phyloP scores from a whole-genome alignment of 2,329 filamentous ascomycete genomes.

The Pseudocercospora ulei region DNA sequence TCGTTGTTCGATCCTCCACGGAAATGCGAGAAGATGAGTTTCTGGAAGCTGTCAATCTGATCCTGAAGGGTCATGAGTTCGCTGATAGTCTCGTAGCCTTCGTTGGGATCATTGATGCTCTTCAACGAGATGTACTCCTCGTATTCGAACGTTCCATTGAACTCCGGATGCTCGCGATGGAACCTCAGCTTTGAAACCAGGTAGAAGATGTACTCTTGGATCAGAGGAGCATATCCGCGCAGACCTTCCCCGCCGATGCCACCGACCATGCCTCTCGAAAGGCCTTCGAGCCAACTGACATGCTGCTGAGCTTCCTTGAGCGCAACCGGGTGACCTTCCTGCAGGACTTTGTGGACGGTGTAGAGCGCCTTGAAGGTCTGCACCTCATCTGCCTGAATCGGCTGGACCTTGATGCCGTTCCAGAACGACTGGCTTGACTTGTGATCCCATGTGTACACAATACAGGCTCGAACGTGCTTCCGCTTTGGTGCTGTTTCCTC shows the following conservation, averaged over 20 bases:
- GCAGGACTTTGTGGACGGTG: slow-evolving; percentile 91
- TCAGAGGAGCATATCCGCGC: slow-evolving; percentile 71
- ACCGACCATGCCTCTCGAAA: slow-evolving; percentile 67
- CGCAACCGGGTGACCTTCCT: slow-evolving; percentile 85
- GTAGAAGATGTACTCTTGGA: slow-evolving; percentile 94
- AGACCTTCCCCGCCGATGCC: slow-evolving; percentile 63
- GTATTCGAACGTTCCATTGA: slow-evolving; percentile 98
- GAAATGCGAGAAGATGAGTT: slow-evolving; percentile 96
- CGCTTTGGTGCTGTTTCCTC: slow-evolving; percentile 60
- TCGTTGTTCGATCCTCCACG: slow-evolving; percentile 86
- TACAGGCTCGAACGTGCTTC: slow-evolving; percentile 97
- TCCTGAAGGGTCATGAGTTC: slow-evolving; percentile 96
- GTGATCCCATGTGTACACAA: slow-evolving; percentile 99
- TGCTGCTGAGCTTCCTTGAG: slow-evolving; percentile 83
- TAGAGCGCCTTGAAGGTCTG: slow-evolving; percentile 98
- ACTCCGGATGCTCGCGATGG: slow-evolving; percentile 91
- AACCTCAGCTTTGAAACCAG: slow-evolving; percentile 91
- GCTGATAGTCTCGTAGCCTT: slow-evolving; percentile 91
- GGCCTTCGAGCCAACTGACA: slow-evolving; percentile 81
- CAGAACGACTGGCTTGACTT: slow-evolving; percentile 92
- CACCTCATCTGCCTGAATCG: slow-evolving; percentile 94
- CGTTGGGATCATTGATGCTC: slow-evolving; percentile 96
- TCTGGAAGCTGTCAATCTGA: slow-evolving; percentile 97
- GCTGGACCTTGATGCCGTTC: slow-evolving; percentile 98
- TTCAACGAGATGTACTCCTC: slow-evolving; percentile 98